Evolutionary conservation across 768 basidiomycete species (phyloP).

Genomic region (Phallus indusiatus): DNA sequence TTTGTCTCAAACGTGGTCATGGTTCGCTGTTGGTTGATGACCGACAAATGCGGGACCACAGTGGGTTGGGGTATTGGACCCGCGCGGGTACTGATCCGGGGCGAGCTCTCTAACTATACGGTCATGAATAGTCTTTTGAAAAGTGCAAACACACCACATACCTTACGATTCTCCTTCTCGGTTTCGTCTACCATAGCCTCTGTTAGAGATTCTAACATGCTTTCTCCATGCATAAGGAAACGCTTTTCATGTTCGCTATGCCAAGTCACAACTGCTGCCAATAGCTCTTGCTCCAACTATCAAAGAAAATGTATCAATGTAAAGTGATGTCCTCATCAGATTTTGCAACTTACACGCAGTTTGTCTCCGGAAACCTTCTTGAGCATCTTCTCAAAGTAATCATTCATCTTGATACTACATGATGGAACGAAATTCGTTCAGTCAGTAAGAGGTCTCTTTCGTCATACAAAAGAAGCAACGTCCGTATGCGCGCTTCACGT

Average conservation of each 20-base stretch:
- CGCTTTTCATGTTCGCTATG: conserved; percentile 62
- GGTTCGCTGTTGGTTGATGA: conserved; percentile 28
- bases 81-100: conserved; percentile 56
- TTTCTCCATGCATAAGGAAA: conserved; percentile 80
- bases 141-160: conserved; percentile 5
- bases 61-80: conserved; percentile 44
- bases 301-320: background rate
- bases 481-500: conserved; percentile 79
- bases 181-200: conserved; percentile 47
- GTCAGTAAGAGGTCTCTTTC: background rate
- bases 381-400: conserved; percentile 87
- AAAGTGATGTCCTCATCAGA: background rate
- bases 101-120: conserved; percentile 16
- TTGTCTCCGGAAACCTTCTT: conserved; percentile 90
- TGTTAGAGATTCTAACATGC: conserved; percentile 70
- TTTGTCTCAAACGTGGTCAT: conserved; percentile 53
- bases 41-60: conserved; percentile 41
- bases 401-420: conserved; percentile 82
- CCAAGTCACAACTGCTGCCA: conserved; percentile 74
- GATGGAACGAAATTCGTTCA: no score
- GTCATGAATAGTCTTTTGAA: background rate
- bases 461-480: conserved; percentile 37
- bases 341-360: conserved; percentile 59
- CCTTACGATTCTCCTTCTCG: conserved; percentile 75
- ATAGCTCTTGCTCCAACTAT: conserved; percentile 84